These are phyloP conservation scores for Citrus sp. DNA, from an alignment of 345 rosid genomes.

Conservation along the genomic window DNA sequence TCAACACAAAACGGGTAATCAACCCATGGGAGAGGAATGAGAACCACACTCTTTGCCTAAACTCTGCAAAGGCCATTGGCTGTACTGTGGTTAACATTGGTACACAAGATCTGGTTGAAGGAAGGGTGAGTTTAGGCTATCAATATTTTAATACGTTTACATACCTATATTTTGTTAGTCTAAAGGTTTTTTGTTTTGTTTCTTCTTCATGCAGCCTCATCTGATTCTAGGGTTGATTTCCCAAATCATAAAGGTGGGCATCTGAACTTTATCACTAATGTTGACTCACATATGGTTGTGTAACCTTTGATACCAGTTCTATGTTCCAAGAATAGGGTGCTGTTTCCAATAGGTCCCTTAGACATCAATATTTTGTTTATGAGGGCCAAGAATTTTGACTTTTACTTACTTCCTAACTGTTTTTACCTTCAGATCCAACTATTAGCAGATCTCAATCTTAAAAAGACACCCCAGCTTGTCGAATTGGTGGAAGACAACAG, in stretches of 20 bases:
- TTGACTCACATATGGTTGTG: background rate
- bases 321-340: background rate
- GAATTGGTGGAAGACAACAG: conserved; percentile 80
- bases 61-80: conserved; percentile 91
- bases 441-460: conserved; percentile 81
- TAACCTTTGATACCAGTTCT: background rate
- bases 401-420: conserved; percentile 2
- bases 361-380: background rate
- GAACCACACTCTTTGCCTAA: conserved; percentile 91
- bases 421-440: conserved; percentile 66
- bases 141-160: conserved; percentile 11
- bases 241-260: conserved; percentile 85
- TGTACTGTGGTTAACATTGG: conserved; percentile 87
- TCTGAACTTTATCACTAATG: background rate
- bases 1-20: conserved; percentile 74
- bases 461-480: conserved; percentile 94
- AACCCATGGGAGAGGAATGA: conserved; percentile 95
- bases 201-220: conserved; percentile 66
- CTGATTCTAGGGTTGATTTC: conserved; percentile 85
- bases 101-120: conserved; percentile 82
- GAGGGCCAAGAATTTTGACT: background rate
- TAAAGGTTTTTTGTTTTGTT: conserved; percentile 5
- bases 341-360: background rate
- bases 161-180: background rate
- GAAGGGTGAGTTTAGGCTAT: conserved; percentile 54